Conservation (phyloP, 768 basidiomycete genomes). For the Termitomyces heimii region DNA sequence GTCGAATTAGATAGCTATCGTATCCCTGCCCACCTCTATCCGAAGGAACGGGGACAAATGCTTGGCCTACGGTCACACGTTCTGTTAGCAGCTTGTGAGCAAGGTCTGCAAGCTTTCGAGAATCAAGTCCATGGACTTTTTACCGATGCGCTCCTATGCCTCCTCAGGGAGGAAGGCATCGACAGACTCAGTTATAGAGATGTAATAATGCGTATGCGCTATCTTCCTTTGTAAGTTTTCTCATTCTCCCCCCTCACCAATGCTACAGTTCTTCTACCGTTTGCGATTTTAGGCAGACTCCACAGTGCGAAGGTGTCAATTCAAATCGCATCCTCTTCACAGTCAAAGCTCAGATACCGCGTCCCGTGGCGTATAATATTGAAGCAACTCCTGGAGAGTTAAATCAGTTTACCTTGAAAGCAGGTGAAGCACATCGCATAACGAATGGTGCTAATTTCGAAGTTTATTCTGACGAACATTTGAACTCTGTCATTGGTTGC, state of each 20-base stretch:
- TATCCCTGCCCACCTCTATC: neutral
- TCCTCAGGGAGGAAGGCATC: neutral
- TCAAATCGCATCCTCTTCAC: neutral
- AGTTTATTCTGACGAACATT: neutral
- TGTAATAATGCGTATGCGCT: neutral
- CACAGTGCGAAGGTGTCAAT: neutral
- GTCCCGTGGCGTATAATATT: neutral
- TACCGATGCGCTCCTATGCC: neutral
- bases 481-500: neutral
- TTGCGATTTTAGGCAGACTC: neutral
- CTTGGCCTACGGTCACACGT: neutral
- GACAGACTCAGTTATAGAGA: constrained; percentile 1
- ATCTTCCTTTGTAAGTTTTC: neutral
- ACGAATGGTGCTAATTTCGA: neutral
- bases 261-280: neutral
- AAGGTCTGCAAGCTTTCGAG: neutral
- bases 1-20: neutral
- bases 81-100: constrained; percentile 9
- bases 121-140: neutral
- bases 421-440: neutral
- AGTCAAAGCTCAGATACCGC: neutral
- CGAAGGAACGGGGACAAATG: neutral
- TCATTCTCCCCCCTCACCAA: neutral
- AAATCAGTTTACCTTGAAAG: neutral
- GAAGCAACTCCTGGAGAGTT: neutral